Percentiles rank a stretch among this genome's conserved stretches.
These are phyloP conservation scores for Obelidium mucronatum DNA, from an alignment of 192 early-diverging fungal genomes.

Conservation along the genomic window DNA sequence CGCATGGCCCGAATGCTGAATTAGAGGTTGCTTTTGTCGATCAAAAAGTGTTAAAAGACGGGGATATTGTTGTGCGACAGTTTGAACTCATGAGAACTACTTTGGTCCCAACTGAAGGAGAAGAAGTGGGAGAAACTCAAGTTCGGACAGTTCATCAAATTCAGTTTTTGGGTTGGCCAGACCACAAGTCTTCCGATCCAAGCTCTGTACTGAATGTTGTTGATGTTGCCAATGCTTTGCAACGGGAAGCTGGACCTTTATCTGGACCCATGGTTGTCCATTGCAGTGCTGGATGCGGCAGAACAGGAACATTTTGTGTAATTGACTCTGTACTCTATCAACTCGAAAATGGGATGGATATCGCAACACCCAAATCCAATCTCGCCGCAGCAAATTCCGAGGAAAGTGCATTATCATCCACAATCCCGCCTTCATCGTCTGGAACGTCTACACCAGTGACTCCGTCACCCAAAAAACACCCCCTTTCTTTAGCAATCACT, in stretches of 20 bases:
- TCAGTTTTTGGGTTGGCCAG: slow-evolving; percentile 84
- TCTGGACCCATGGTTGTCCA: slow-evolving; percentile 63
- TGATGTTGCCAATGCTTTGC: slow-evolving; percentile 51
- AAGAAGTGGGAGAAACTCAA: slow-evolving; percentile 23
- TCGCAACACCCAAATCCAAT: background rate
- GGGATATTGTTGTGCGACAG: slow-evolving; percentile 41
- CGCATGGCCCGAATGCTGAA: slow-evolving; percentile 60
- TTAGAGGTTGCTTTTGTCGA: slow-evolving; percentile 52
- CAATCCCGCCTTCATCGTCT: background rate
- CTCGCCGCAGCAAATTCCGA: background rate
- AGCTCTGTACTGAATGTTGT: slow-evolving; percentile 46
- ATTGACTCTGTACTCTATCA: slow-evolving; percentile 51
- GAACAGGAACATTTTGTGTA: slow-evolving; percentile 62
- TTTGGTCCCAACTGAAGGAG: background rate
- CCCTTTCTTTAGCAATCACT: background rate
- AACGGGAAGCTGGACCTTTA: slow-evolving; percentile 25
- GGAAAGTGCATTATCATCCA: background rate
- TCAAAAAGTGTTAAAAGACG: slow-evolving; percentile 9
- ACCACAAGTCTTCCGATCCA: slow-evolving; percentile 65
- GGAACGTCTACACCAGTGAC: background rate
- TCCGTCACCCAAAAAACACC: background rate
- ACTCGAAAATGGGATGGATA: slow-evolving; percentile 33
- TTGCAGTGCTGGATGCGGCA: slow-evolving; percentile 65
- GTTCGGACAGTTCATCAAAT: slow-evolving; percentile 66
- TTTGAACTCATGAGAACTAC: slow-evolving; percentile 7